Evolutionary conservation across 352 stramenopile species (phyloP).

Genomic region (Globisporangium okanoganense): DNA sequence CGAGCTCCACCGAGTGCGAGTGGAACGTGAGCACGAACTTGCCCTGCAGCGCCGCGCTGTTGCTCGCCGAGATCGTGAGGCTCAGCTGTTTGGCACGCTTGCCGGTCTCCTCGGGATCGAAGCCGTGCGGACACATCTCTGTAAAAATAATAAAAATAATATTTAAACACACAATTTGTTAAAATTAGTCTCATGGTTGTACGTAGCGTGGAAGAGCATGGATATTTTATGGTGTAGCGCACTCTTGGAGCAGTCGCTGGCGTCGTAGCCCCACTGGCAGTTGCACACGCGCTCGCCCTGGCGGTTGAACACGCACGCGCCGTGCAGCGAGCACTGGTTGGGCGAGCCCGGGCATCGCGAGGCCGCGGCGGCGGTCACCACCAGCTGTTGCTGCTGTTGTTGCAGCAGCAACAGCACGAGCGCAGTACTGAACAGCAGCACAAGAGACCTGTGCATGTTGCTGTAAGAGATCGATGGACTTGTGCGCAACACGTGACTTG

Average conservation of each 20-base stretch:
- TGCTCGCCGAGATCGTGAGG: constrained; percentile 26
- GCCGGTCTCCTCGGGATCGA: constrained; percentile 37
- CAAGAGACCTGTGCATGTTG: background rate
- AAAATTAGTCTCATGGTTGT: background rate
- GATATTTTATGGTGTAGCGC: constrained; percentile 1
- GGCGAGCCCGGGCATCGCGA: constrained; percentile 48
- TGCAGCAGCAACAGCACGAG: constrained; percentile 12
- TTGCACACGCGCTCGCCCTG: constrained; percentile 70
- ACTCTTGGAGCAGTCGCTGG: constrained; percentile 61
- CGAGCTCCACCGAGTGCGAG: constrained; percentile 63
- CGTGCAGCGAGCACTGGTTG: constrained; percentile 72
- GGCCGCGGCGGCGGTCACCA: constrained; percentile 17
- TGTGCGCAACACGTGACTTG: background rate
- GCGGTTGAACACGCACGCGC: constrained; percentile 58
- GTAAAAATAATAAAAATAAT: background rate
- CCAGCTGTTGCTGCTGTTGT: background rate
- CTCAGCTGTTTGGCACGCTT: constrained; percentile 53
- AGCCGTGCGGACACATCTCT: constrained; percentile 74
- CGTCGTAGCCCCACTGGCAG: constrained; percentile 69
- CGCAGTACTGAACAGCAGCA: background rate
- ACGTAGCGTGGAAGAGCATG: too few species aligned
- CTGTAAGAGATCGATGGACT: background rate
- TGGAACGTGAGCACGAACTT: constrained; percentile 62
- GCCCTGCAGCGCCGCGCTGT: constrained; percentile 23
- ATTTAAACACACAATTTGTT: background rate